Evolutionary conservation across 805 yeast species (phyloP).

Genomic region (Candida rishiriensis): DNA sequence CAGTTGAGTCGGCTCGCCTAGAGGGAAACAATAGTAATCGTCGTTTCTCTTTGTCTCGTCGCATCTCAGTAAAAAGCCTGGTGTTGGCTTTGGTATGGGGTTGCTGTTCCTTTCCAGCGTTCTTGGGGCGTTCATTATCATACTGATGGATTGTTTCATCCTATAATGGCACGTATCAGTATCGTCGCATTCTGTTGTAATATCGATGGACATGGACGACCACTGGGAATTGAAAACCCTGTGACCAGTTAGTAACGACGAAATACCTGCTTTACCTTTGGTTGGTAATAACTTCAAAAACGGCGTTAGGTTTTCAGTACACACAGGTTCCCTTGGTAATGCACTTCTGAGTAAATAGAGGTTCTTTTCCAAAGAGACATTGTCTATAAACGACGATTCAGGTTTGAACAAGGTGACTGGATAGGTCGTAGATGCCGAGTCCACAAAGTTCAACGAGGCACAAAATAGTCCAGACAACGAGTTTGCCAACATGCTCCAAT

Average conservation of each 20-base stretch:
- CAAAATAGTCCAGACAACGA: constrained; percentile 88
- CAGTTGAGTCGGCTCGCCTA: constrained; percentile 43
- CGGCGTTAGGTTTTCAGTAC: constrained; percentile 96
- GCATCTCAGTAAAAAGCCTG: constrained; percentile 69
- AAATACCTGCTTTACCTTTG: constrained; percentile 83
- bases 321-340: constrained; percentile 89
- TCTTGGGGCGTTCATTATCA: constrained; percentile 68
- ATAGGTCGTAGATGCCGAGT: constrained; percentile 68
- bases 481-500: constrained; percentile 72
- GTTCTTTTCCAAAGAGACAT: constrained; percentile 32
- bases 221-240: constrained; percentile 85
- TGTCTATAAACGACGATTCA: constrained; percentile 14
- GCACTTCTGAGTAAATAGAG: constrained; percentile 73
- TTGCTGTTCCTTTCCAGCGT: constrained; percentile 56
- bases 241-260: constrained; percentile 85
- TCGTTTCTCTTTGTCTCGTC: constrained; percentile 57
- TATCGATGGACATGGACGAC: constrained; percentile 90
- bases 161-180: constrained; percentile 40
- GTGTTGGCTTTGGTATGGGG: constrained; percentile 78
- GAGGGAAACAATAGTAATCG: constrained; percentile 74
- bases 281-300: constrained; percentile 87
- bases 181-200: constrained; percentile 49
- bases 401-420: constrained; percentile 44
- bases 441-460: constrained; percentile 89
- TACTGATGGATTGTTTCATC: constrained; percentile 64